A percentile compares a stretch with the other conserved stretches of the same genome.
Conservation (phyloP, 2,329 filamentous ascomycete genomes). For the Neoarthrinium moseri region DNA sequence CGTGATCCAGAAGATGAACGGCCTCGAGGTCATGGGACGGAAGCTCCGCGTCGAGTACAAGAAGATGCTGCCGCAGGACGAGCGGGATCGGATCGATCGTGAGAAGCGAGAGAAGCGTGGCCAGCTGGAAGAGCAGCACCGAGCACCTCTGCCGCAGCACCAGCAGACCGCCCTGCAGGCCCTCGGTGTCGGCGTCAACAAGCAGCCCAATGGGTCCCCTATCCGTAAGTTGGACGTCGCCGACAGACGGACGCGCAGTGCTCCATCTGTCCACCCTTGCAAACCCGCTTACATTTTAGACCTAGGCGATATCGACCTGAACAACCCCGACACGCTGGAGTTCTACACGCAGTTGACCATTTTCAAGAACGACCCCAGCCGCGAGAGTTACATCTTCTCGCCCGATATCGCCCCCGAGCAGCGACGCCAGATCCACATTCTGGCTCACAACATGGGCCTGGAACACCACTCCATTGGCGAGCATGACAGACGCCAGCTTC, state of each 20-base stretch:
- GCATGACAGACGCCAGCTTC: conserved; percentile 84
- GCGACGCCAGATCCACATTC: conserved; percentile 85
- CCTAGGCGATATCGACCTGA: conserved; percentile 75
- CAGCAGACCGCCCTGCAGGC: conserved; percentile 86
- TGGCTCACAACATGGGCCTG: conserved; percentile 92
- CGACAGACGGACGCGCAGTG: too few relatives aligned
- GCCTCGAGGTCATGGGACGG: conserved; percentile 89
- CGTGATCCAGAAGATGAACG: conserved; percentile 93
- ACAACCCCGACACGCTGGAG: conserved; percentile 81
- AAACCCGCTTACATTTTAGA: conserved; percentile 13
- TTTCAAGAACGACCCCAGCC: conserved; percentile 77
- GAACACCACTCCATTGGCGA: conserved; percentile 88
- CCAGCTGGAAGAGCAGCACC: conserved; percentile 95
- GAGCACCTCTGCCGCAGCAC: conserved; percentile 68
- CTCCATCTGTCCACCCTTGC: background rate
- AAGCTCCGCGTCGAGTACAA: conserved; percentile 98
- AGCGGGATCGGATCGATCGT: conserved; percentile 91
- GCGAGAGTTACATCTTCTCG: conserved; percentile 83
- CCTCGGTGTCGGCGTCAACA: conserved; percentile 63
- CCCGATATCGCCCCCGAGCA: conserved; percentile 77
- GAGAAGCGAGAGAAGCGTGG: conserved; percentile 96
- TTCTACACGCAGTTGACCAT: conserved; percentile 89
- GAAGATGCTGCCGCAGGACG: conserved; percentile 95
- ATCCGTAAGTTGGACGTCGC: conserved; percentile 49
- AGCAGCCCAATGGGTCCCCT: conserved; percentile 53